Base-by-base conservation (phyloP, 2,329 filamentous ascomycete species). In the Plectosphaerella sp. region DNA sequence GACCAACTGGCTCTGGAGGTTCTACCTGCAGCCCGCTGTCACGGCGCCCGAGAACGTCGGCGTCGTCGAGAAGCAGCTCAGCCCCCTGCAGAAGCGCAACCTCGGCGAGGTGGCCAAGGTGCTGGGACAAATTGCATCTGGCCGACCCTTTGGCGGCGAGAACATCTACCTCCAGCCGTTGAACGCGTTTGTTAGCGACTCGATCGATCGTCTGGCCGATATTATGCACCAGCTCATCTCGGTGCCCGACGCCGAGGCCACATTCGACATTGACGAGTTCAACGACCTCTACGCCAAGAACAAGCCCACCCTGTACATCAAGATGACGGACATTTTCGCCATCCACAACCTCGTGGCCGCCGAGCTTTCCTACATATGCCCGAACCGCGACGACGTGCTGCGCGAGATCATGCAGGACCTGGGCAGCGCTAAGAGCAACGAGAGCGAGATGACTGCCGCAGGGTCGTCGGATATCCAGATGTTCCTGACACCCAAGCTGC, bases 251-350 rank as follows among this genome's bases (percentile, higher is more conserved):
- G 89, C 91, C 0, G 94, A 99, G 69, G 80, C 84, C 49, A 94
- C 94, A 22, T 99, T 97, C 65, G 92, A 97, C 68, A 97, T 99
- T 66, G 94, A 99, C 66, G 94, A 97, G 67, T 99, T 94, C 81
- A 97, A 97, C 66, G 94, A 99, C 64, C 80, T 99, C 7, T 97
- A 97, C 66, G 89, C 93, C 52, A 92, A 95, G 68, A 94, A 91
- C 58, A 96, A 96, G 70, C 94, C 94, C 7, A 97, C 93, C 0
- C 78, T 99, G n/a, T 99, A 97, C 74, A 96, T 99, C 76, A 99
- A 99, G 74, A 93, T 99, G 83, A 83, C 89, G 15, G 94, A 99
- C 67, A 92, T 99, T 52, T 97, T 99, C 67, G 89, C 93, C 47
- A 93, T 99, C 54, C 95, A 99, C 71, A 91, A 87, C 57, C 79